Evolutionary conservation across 331 rosid genomes (phyloP), one percentile per base, ranked within the genome.

Genomic region (Phaseolus coccineus): DNA sequence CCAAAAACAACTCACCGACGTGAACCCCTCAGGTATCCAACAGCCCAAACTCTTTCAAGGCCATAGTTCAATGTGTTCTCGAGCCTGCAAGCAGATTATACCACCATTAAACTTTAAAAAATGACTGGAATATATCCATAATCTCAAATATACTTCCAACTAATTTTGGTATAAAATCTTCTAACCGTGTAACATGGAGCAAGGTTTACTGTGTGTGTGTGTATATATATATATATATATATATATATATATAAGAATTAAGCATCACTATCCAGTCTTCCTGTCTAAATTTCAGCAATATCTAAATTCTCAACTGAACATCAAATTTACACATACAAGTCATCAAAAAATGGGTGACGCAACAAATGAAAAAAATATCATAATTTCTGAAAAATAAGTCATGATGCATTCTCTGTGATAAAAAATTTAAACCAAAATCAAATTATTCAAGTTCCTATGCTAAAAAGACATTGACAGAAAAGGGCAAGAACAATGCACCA

Each of bases 31-130:
- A 96, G 79, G 87, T 96, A 96, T 90, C 99, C 99, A 88, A 96
- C 84, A 56, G 99, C 97, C 99, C 99, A 96, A 83, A 96, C 99
- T 88, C 99, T 92, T 89, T 96, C 99, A 71, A 96, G 97, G 64
- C 98, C 97, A 81, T 96, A 96, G 77, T 96, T 96, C 84, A 96
- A 82, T 48, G 99, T 96, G 87, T 91, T 96, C 89, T 96, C 99
- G 59, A 96, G 99, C 96, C 99, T 96, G 97, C 51, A 80, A 80
- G 46, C 52, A 39, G 30, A 83, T 74, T 58, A 73, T 53, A 81
- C 39, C 22, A 51, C 74, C 77, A 19, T 3, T 73, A 53, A 11
- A 25, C 15, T 46, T 25, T 35, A 33, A 22, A 74, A 19, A 57
- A 48, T 69, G 27, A 51, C 58, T 16, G 71, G 27, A 25, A 39